Conservation (phyloP, 1,139 yeast species). For the Geotrichum reessii region DNA sequence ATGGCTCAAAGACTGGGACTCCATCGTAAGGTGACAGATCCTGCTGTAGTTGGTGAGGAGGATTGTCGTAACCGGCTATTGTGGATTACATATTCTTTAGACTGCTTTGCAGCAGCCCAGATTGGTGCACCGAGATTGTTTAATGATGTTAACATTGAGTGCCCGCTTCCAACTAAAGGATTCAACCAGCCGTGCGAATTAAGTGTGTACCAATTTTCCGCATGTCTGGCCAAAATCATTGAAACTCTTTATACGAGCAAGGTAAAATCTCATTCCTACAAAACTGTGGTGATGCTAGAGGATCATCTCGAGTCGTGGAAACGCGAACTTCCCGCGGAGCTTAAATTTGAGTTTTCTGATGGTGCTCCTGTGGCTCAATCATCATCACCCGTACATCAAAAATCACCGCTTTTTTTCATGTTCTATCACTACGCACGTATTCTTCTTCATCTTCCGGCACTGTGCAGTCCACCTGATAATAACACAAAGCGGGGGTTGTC, state of each 20-base stretch:
- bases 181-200: conserved; percentile 39
- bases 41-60: conserved; percentile 64
- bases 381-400: conserved; percentile 40
- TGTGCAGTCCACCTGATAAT: conserved; percentile 41
- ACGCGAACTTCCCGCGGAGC: conserved; percentile 54
- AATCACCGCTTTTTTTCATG: conserved; percentile 55
- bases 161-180: conserved; percentile 72
- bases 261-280: conserved; percentile 41
- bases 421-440: conserved; percentile 74
- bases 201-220: conserved; percentile 55
- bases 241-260: conserved; percentile 47
- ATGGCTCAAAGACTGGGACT: conserved; percentile 83
- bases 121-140: conserved; percentile 76
- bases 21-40: conserved; percentile 83
- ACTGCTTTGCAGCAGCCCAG: conserved; percentile 64
- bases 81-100: conserved; percentile 79
- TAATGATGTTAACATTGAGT: conserved; percentile 75
- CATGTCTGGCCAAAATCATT: conserved; percentile 65
- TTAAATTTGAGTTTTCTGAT: conserved; percentile 60
- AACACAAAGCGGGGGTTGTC: conserved; percentile 46
- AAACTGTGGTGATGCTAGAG: conserved; percentile 47
- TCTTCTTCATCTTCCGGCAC: conserved; percentile 69
- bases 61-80: conserved; percentile 75
- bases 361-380: conserved; percentile 46
- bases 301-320: conserved; percentile 75